These are phyloP conservation scores for Ophiostoma sp. DNA, from an alignment of 2,329 filamentous ascomycete genomes.

Conservation along the genomic window DNA sequence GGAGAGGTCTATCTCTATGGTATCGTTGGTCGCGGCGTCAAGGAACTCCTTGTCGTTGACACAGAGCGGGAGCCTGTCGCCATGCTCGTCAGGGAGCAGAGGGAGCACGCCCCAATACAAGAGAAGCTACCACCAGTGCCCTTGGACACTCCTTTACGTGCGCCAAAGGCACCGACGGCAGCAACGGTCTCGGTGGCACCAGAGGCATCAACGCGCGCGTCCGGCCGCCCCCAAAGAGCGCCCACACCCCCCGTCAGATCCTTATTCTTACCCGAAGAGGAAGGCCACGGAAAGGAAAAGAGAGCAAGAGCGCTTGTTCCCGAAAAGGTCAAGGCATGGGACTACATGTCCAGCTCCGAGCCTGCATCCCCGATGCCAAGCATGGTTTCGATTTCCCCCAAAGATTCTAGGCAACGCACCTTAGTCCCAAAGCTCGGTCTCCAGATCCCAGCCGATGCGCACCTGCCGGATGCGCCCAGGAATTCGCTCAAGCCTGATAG, in stretches of 20 bases:
- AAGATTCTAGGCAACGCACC: not conserved
- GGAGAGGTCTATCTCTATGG: conserved; percentile 66
- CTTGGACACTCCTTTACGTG: not conserved
- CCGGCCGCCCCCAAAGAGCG: not conserved
- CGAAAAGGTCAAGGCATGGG: not conserved
- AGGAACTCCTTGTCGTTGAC: conserved; percentile 64
- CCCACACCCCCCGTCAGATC: not conserved
- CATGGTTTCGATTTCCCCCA: not conserved
- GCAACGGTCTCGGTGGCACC: not conserved
- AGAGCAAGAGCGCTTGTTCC: not conserved
- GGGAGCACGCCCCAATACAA: not conserved
- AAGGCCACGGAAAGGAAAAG: not conserved
- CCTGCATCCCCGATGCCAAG: not conserved
- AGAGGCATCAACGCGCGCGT: not conserved
- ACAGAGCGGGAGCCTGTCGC: conserved; percentile 45
- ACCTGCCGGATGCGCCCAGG: not conserved
- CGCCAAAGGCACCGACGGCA: not conserved
- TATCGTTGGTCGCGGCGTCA: conserved; percentile 63
- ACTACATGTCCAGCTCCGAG: not conserved
- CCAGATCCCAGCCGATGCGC: not conserved
- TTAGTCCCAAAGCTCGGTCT: not conserved
- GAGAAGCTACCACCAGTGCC: not conserved
- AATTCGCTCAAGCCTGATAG: not conserved
- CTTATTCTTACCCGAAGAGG: not conserved
- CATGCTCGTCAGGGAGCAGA: conserved; percentile 36